Evolutionary conservation across 140 eudicot genomes (phyloP), one percentile per base, ranked within the genome.

Genomic region (Flaveria floridana): DNA sequence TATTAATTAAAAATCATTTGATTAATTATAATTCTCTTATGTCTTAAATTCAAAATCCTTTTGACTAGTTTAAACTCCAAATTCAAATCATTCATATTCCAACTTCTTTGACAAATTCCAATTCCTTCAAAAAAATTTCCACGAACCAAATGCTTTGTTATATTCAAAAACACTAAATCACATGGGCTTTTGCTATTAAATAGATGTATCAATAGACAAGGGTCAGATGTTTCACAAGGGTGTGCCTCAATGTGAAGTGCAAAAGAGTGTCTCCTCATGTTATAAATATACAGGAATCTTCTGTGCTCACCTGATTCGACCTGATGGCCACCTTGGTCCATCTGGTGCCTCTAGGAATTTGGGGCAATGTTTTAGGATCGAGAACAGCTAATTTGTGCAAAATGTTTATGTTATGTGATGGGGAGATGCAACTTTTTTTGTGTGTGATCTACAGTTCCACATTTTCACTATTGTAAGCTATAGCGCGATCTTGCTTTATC

Each of bases 361-460:
- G 25, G 51, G 44, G 70, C 23, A 37, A 7, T 65, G 0, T 11
- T 3, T 44, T 42, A 46, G 72, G 57, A 12, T 44, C 42, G 18
- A 41, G 55, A 68, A 56, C 13, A 68, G 18, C 16, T 44, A 68
- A 68, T 46, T 19, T 44, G 57, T 42, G 19, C 57, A 12, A 68
- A 41, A 11, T 68, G 57, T 68, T 46, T 46, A 68, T 68, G 21
- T 3, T 46, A 11, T 0, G 12, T 41, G 73, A 46, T 46, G 57
- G 13, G 20, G 20, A 13, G 12, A 6, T 21, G 13, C 6, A 12
- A 57, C 21, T 18, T 71, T 65, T 18, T 64, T 65, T 6, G 1
- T 19, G 34, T 30, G 2, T 28, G 25, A 23, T 28, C 14, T 11
- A 7, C 50, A 10, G 50, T 44, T 44, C 41, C 8, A 34, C 41